These are phyloP conservation scores for Thermothielavioides terrestris DNA, from an alignment of 495 filamentous ascomycete genomes.

Conservation along the genomic window DNA sequence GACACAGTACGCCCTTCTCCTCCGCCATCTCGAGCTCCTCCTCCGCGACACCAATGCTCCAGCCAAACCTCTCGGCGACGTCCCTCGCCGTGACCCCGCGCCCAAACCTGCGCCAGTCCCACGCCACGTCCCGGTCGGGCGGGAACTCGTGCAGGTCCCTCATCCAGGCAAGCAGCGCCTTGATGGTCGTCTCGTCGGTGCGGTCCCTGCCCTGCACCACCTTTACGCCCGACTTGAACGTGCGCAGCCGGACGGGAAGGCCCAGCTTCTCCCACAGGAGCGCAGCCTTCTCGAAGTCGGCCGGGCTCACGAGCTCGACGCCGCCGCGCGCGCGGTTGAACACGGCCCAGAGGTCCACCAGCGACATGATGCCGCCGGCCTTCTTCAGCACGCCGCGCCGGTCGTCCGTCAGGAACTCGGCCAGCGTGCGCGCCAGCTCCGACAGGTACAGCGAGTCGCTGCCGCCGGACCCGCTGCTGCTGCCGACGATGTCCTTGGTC, in stretches of 20 bases:
- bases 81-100: conserved; percentile 84
- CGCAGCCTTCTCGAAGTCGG: conserved; percentile 86
- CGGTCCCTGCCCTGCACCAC: conserved; percentile 85
- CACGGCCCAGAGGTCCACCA: conserved; percentile 94
- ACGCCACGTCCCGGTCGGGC: conserved; percentile 53
- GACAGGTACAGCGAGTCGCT: conserved; percentile 52
- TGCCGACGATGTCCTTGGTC: conserved; percentile 76
- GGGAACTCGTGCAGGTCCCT: conserved; percentile 58
- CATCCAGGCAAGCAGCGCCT: conserved; percentile 67
- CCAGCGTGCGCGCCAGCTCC: conserved; percentile 81
- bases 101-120: conserved; percentile 72
- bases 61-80: conserved; percentile 82
- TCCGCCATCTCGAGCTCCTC: conserved; percentile 98
- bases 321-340: conserved; percentile 95
- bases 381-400: conserved; percentile 65
- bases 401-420: conserved; percentile 92
- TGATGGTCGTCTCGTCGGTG: conserved; percentile 84
- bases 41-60: conserved; percentile 95
- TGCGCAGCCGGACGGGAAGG: conserved; percentile 75
- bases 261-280: conserved; percentile 79
- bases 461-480: conserved; percentile 30
- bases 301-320: conserved; percentile 86
- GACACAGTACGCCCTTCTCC: conserved; percentile 71
- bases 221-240: conserved; percentile 84
- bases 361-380: conserved; percentile 87